These are phyloP conservation scores for Neurospora sp. DNA, from an alignment of 495 filamentous ascomycete genomes.

Conservation along the genomic window DNA sequence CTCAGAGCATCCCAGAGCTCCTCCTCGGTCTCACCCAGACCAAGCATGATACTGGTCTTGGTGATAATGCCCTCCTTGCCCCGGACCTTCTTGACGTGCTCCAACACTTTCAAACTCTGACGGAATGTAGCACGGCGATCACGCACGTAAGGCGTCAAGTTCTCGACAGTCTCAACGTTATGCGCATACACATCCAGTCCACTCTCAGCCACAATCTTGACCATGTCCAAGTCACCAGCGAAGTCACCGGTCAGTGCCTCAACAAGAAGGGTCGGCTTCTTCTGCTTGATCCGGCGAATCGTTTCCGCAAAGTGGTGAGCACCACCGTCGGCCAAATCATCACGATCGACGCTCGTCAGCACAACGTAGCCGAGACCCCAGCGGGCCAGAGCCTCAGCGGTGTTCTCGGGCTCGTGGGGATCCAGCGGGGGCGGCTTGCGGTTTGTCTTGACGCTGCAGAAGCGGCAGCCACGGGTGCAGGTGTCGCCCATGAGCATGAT, in stretches of 20 bases:
- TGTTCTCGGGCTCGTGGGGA: slow-evolving; percentile 93
- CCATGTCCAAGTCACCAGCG: slow-evolving; percentile 72
- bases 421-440: slow-evolving; percentile 74
- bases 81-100: slow-evolving; percentile 67
- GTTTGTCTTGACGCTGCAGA: slow-evolving; percentile 91
- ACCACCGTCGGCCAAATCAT: slow-evolving; percentile 83
- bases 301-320: slow-evolving; percentile 90
- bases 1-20: slow-evolving; percentile 72
- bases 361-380: slow-evolving; percentile 98
- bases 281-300: slow-evolving; percentile 85
- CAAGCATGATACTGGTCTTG: slow-evolving; percentile 96
- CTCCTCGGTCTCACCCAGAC: slow-evolving; percentile 85
- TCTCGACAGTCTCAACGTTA: slow-evolving; percentile 94
- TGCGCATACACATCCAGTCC: slow-evolving; percentile 95
- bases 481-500: slow-evolving; percentile 99
- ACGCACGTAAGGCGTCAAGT: slow-evolving; percentile 74
- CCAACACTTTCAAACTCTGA: slow-evolving; percentile 72
- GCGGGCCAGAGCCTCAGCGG: slow-evolving; percentile 79
- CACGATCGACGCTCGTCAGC: slow-evolving; percentile 84
- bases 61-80: slow-evolving; percentile 65
- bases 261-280: slow-evolving; percentile 76
- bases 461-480: slow-evolving; percentile 91
- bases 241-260: slow-evolving; percentile 93
- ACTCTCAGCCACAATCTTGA: slow-evolving; percentile 67
- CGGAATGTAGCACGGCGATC: slow-evolving; percentile 86